Base-by-base conservation (phyloP, 805 yeast species). In the Kluyveromyces siamensis region DNA sequence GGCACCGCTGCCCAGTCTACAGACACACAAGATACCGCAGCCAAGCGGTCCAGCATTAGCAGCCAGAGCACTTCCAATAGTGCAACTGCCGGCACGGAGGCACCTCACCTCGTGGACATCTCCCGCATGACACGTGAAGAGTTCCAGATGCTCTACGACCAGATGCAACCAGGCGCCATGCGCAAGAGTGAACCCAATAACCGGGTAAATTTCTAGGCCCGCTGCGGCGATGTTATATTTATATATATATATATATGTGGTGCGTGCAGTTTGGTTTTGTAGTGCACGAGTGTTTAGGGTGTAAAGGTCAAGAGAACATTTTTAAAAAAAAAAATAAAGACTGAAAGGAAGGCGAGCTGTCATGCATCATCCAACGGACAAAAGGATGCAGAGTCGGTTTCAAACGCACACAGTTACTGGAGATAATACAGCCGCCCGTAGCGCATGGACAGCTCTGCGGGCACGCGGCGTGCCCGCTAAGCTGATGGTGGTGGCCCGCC, bases 401-500 rank as follows among this genome's bases (percentile, higher is more conserved):
- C 11, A 30, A 30, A 13, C 35, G 5, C 35, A 30, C 35, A 30
- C 35, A 30, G 35, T 30, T 4, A 30, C 35, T 13, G 35, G 35
- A 10, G 35, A 30, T 30, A 30, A 30, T 30, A 30, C 35, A 10
- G 14, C 14, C 14, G 35, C 35, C 35, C 35, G 35, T 7, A 30
- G 4, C 35, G 14, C 35, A 13, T 30, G 35, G 35, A 5, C 35
- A 11, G 11, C 35, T 11, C 35, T 30, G 14, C 11, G 14, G 14
- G 35, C 35, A 30, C 40, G 40, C 17, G 40, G 18, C 17, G 40
- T 37, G 17, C 40, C 17, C 14, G 40, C 21, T n/a, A 37, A 37
- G 55, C 55, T 80, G 43, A 50, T 80, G 3, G 72, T 77, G 44
- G 69, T 77, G 47, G 82, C 83, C 10, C 71, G 88, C 59, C 88